Evolutionary conservation across 768 basidiomycete genomes (phyloP), one percentile per base, ranked within the genome.

Genomic region (Russula ochroleuca): DNA sequence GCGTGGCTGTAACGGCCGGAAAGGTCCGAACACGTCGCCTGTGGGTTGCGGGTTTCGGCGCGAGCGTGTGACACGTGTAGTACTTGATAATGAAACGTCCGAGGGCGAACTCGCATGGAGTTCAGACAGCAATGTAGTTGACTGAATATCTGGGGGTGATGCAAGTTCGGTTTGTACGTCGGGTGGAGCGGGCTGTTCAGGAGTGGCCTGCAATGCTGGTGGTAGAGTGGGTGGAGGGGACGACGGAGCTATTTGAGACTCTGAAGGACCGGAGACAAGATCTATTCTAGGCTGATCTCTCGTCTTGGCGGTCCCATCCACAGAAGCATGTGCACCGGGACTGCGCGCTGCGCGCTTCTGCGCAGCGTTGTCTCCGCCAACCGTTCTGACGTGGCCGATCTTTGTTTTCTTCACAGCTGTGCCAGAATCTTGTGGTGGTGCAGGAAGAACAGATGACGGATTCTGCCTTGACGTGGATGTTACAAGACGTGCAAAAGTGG

Each of bases 1-100:
- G 38, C 50, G 61, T 38, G 38, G 58, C 19, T 47, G 52, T 23
- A 59, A 19, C 2, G 48, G 59, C 21, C 45, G 60, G 40, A 57
- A 69, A 23, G 65, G 53, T 9, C 73, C 74, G 63, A 80, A 79
- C 10, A 80, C 75, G 63, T 82, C 80, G 15, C 72, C 64, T 9
- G 71, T 69, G 64, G 77, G 70, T 43, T 73, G 69, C 50, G 58
- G 59, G 37, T 48, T 59, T 41, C 63, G 59, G 56, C 59, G 48
- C 5, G 63, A 64, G 63, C 63, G 63, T 38, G 54, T 64, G 52
- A 56, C 40, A 19, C 45, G 52, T 13, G 47, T 61, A n/a, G 48
- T 3, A 43, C 19, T 38, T 47, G 25, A 51, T 23, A 21, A 56
- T 28, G 28, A 28, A 28, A 2, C 5, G 28, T 28, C 28, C 11